These are phyloP conservation scores for Boletellus deceptivus DNA, from an alignment of 1,284 basidiomycete genomes.

Conservation along the genomic window DNA sequence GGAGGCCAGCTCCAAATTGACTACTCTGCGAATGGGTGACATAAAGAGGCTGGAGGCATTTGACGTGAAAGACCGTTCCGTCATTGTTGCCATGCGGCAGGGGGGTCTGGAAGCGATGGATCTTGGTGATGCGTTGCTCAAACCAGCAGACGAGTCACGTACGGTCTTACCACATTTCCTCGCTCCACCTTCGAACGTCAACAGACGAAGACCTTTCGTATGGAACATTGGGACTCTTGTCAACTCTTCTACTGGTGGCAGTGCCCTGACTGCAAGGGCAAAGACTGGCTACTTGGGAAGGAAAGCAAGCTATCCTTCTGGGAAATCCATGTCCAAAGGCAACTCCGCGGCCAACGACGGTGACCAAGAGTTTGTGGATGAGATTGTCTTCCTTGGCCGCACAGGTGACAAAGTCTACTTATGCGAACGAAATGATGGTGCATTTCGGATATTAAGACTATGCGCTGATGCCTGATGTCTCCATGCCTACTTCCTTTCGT, in stretches of 20 bases:
- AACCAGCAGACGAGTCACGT: constrained; percentile 73
- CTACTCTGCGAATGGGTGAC: constrained; percentile 61
- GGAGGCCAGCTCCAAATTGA: constrained; percentile 40
- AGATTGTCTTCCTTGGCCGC: constrained; percentile 74
- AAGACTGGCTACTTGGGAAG: constrained; percentile 42
- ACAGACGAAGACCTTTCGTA: constrained; percentile 67
- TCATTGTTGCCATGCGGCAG: constrained; percentile 78
- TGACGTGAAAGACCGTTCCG: constrained; percentile 66
- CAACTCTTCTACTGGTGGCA: constrained; percentile 39
- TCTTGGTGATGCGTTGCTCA: constrained; percentile 69
- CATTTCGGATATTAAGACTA: constrained; percentile 72
- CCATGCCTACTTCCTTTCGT: constrained; percentile 6
- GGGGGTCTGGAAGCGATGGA: constrained; percentile 79
- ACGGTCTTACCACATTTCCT: constrained; percentile 64
- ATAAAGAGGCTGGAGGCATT: constrained; percentile 77
- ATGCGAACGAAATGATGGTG: constrained; percentile 69
- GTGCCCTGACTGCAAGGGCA: constrained; percentile 42
- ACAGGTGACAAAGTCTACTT: constrained; percentile 73
- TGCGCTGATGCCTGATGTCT: constrained; percentile 38
- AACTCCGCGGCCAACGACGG: constrained; percentile 52
- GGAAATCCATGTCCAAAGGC: constrained; percentile 46
- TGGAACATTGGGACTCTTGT: constrained; percentile 78
- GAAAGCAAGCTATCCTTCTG: constrained; percentile 49
- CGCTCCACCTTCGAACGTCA: constrained; percentile 56
- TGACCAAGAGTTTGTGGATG: constrained; percentile 60